Conservation (phyloP, 257 asterid species). For the Solanum ossicruentum region DNA sequence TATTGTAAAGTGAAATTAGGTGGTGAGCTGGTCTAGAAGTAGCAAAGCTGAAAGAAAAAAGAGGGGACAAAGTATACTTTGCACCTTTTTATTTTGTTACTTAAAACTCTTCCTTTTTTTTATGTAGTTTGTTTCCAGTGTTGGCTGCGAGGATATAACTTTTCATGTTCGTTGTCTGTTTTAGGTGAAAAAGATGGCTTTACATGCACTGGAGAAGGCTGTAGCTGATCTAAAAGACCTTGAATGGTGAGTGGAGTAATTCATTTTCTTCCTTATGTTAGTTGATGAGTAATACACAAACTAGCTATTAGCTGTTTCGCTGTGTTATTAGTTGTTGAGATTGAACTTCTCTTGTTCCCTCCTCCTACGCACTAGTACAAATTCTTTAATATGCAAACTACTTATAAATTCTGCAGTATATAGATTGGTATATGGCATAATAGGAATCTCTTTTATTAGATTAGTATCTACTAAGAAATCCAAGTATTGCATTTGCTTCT, state of each 20-base stretch:
- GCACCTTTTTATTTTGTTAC: background rate
- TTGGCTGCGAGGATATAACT: background rate
- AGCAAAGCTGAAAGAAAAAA: background rate
- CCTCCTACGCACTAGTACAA: background rate
- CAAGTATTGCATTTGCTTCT: background rate
- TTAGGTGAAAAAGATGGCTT: constrained; percentile 45
- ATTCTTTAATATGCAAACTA: background rate
- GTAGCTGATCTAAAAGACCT: constrained; percentile 1
- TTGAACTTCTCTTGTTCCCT: background rate
- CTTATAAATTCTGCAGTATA: background rate
- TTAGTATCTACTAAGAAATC: background rate
- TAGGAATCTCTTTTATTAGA: background rate
- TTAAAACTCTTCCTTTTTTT: background rate
- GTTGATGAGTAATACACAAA: background rate
- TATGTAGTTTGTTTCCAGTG: background rate
- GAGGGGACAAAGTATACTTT: background rate
- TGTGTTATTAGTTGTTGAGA: background rate
- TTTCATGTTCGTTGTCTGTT: background rate
- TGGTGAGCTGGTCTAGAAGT: background rate
- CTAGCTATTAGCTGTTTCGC: background rate
- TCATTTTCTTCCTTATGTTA: background rate
- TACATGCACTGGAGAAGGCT: constrained; percentile 26
- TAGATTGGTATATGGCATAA: background rate
- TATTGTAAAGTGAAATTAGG: background rate
- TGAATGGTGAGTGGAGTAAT: background rate